Base-by-base conservation (phyloP, 2,329 filamentous ascomycete genomes). In the Neonectria faginata region DNA sequence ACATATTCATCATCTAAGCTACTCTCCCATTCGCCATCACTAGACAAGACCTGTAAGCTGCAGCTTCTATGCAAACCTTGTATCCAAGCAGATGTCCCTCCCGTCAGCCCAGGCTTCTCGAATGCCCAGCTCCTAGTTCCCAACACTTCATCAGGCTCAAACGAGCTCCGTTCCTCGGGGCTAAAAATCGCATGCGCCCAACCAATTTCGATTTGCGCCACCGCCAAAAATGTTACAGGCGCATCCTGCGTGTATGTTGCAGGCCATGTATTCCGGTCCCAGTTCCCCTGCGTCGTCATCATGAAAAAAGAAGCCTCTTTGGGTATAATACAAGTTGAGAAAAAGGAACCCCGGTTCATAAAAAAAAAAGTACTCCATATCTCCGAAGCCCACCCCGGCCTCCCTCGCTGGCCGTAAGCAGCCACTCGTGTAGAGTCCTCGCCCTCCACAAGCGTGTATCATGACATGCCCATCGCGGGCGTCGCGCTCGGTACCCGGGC, bases 391-490 rank as follows among this genome's bases (percentile, higher is more conserved):
- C 33, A n/a, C 48, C 27, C 31, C 27, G 39, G n/a, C n/a, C 39
- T 27, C 31, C 27, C n/a, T 47, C 22, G 48, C 16, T 53, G 25
- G 36, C 50, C 56, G 50, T 63, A 36, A 33, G 16, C 60, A 69
- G 58, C 60, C 62, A 65, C 62, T 62, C 51, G 54, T 54, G 61
- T 61, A 18, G 44, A 36, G 31, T 27, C 53, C 53, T 31, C 31
- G n/a, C 52, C 42, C 29, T 39, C 31, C 29, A 16, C 51, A 41
- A 29, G 41, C 54, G 27, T 31, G 20, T 48, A 39, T 69, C 63
- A 68, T 62, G 64, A 69, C 62, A 68, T 69, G 39, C 59, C 67
- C 63, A 67, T 64, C 51, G 52, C 33, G 22, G 68, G 60, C 31
- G 54, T 44, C 22, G 60, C 56, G 65, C 36, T 39, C 48, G 48